Conservation (phyloP, 805 yeast genomes). For the Priceomyces castillae region DNA sequence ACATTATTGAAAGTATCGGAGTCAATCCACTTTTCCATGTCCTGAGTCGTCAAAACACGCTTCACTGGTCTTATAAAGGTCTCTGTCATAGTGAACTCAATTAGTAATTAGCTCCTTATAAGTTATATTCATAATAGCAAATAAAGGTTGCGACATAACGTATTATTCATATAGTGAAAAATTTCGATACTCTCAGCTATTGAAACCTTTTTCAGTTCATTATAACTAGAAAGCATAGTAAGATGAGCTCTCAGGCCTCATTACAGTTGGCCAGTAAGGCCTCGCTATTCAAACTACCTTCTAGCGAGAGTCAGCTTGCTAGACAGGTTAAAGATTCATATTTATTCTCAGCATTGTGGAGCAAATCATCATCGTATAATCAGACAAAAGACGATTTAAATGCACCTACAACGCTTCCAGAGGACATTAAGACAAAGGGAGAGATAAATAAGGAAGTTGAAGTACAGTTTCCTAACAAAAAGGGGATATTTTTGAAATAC, state of each 20-base stretch:
- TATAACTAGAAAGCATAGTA: not conserved
- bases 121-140: not conserved
- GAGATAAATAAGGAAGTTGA: slow-evolving; percentile 26
- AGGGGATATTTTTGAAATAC: slow-evolving; percentile 17
- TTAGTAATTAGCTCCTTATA: not conserved
- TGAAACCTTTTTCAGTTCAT: not conserved
- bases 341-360: slow-evolving; percentile 16
- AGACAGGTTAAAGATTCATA: slow-evolving; percentile 13
- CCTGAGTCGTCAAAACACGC: slow-evolving; percentile 55
- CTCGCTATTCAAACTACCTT: slow-evolving; percentile 12
- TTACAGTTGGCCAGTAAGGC: not conserved
- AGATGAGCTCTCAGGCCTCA: not conserved
- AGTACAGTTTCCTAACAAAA: slow-evolving; percentile 14
- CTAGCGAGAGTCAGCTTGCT: slow-evolving; percentile 8
- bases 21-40: slow-evolving; percentile 57
- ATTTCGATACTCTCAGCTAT: not conserved
- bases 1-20: slow-evolving; percentile 52
- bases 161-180: not conserved
- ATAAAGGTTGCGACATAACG: slow-evolving; percentile 2
- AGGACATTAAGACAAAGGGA: slow-evolving; percentile 22
- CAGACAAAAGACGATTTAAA: slow-evolving; percentile 17
- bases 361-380: not conserved
- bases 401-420: slow-evolving; percentile 31
- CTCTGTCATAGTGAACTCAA: not conserved
- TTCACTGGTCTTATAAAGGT: slow-evolving; percentile 13